Percentiles rank a stretch among this genome's conserved stretches.
phyloP scores from a whole-genome alignment of 176 grass and related monocot genomes.

The Phoenix dactylifera region DNA sequence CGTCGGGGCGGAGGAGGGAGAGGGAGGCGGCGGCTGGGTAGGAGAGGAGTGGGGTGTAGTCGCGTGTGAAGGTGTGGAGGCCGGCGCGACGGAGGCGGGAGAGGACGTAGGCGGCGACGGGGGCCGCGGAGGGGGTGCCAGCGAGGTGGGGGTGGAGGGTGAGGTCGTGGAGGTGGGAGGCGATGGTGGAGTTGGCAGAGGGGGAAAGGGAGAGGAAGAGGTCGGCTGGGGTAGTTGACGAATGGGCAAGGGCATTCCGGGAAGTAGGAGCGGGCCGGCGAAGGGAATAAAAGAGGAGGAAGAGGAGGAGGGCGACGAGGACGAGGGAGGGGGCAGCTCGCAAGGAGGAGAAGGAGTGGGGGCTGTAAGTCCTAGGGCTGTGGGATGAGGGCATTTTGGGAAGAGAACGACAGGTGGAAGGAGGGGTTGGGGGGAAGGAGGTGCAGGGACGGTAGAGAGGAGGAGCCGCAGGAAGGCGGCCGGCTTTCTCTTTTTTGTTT shows the following conservation, averaged over 20 bases:
- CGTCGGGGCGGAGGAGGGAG: constrained; percentile 42
- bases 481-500: no score
- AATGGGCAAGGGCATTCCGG: not conserved
- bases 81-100: constrained; percentile 35
- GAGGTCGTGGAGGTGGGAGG: constrained; percentile 46
- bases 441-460: not conserved
- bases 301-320: constrained; percentile 24
- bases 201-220: constrained; percentile 53
- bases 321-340: constrained; percentile 6
- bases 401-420: not conserved
- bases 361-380: not conserved
- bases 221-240: not conserved
- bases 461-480: not conserved
- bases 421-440: not conserved
- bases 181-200: constrained; percentile 62
- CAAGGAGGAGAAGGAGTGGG: constrained; percentile 4
- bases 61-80: constrained; percentile 30
- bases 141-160: constrained; percentile 74
- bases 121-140: constrained; percentile 31
- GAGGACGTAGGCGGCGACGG: constrained; percentile 34
- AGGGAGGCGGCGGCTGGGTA: constrained; percentile 59
- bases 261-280: not conserved
- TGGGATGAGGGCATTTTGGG: constrained; percentile 30
- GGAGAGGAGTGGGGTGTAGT: constrained; percentile 65
- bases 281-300: constrained; percentile 15